Percentiles rank a stretch among this genome's conserved stretches.
phyloP scores from a whole-genome alignment of 2,329 filamentous ascomycete genomes.

The Colletotrichum siamense region DNA sequence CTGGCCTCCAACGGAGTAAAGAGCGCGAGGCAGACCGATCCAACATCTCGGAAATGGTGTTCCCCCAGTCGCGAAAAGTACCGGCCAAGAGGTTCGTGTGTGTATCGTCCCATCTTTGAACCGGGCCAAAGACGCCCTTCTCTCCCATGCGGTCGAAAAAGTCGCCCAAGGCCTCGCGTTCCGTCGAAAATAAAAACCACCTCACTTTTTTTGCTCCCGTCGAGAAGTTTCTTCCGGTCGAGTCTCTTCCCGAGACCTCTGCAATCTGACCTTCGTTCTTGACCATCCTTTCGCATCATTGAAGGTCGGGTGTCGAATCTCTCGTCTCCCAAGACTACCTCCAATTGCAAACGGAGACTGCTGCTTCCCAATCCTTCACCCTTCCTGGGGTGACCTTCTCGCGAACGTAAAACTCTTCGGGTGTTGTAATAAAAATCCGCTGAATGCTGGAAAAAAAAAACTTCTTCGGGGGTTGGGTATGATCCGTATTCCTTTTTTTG shows the following conservation, averaged over 20 bases:
- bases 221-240: conserved; percentile 3
- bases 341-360: neutral
- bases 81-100: conserved; percentile 1
- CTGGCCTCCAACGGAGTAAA: conserved; percentile 1
- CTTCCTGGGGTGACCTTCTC: conserved; percentile 16
- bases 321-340: neutral
- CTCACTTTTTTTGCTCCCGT: conserved; percentile 10
- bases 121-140: neutral
- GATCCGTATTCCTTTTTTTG: conserved; percentile 46
- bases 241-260: conserved; percentile 6
- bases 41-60: neutral
- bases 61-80: neutral
- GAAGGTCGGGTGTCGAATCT: conserved; percentile 17
- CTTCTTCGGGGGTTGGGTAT: conserved; percentile 36
- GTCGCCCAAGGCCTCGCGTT: neutral
- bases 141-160: neutral
- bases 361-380: conserved; percentile 3
- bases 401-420: conserved; percentile 19
- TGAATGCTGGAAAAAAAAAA: conserved; percentile 30
- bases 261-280: conserved; percentile 10
- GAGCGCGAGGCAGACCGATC: neutral
- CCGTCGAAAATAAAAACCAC: neutral
- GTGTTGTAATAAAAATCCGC: conserved; percentile 26
- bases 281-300: neutral
- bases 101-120: neutral